Base-by-base conservation (phyloP, 2,329 filamentous ascomycete species). In the Cryphonectria radicalis region DNA sequence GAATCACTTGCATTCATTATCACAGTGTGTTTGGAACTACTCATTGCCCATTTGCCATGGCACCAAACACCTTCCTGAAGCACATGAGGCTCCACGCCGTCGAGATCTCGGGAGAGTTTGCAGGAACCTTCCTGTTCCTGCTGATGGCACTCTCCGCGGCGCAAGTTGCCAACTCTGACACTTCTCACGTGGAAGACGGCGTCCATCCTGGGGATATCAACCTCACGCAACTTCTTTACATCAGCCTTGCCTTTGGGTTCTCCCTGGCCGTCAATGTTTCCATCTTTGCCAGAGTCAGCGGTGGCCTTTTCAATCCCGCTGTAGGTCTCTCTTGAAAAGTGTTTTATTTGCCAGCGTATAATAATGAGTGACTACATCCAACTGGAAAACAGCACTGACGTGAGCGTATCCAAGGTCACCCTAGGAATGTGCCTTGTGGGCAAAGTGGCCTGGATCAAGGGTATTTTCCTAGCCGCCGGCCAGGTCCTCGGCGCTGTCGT, bases 381-480 rank as follows among this genome's bases (percentile, higher is more conserved):
- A 19, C 14, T 25, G 25, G 4, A 22, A 22, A 43, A 3, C 19
- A 10, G 22, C 25, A 32, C 53, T 62, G 25, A 63, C 64, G 2
- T 40, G 55, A 25, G 13, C 32, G 4, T 43, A 28, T 25, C 4
- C 19, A 25, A 73, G 72, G 69, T 73, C 22, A 86, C 85, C 0
- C 77, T 87, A 0, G 85, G 82, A 1, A 82, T 87, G 53, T 82
- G 80, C 25, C 77, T 87, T 10, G 79, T 83, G 19, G 84, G 84
- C 10, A 83, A 81, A 1, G 78, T 87, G 60, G 78, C 79, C 5
- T 78, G 79, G 46, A 25, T 83, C 14, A 84, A 85, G 11, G 1
- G 77, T 85, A 46, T 81, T 84, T 73, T 76, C 78, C 50, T 73
- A 19, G 57, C 69, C 28, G 69, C 50, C 8, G 70, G 53, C 35